These are phyloP conservation scores for Nakaseomyces bracarensis DNA, from an alignment of 1,139 yeast genomes.

Conservation along the genomic window DNA sequence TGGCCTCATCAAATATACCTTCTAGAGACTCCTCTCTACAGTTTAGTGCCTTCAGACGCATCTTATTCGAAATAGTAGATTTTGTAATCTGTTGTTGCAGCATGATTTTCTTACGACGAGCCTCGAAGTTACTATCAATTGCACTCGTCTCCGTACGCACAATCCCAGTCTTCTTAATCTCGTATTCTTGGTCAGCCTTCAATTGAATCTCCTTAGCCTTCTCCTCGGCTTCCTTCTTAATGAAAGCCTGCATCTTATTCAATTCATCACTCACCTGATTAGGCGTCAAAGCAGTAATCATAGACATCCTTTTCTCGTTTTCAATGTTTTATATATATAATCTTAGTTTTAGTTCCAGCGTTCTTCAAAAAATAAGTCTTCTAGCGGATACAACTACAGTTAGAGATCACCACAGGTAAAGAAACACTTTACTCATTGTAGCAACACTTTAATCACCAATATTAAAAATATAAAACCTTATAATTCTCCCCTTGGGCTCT, in stretches of 20 bases:
- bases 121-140: conserved; percentile 73
- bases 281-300: conserved; percentile 31
- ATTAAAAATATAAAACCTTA: too few species aligned
- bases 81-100: conserved; percentile 92
- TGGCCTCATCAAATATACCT: conserved; percentile 65
- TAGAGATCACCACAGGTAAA: too few species aligned
- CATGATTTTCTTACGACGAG: conserved; percentile 81
- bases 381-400: too few species aligned
- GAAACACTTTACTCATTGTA: too few species aligned
- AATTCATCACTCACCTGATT: conserved; percentile 85
- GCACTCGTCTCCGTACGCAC: conserved; percentile 89
- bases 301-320: conserved; percentile 13
- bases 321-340: not conserved
- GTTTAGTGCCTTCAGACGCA: conserved; percentile 79
- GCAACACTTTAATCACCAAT: too few species aligned
- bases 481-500: too few species aligned
- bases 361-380: too few species aligned
- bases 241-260: conserved; percentile 96
- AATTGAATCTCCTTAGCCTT: conserved; percentile 93
- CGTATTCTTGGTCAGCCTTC: conserved; percentile 98
- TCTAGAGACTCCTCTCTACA: conserved; percentile 79
- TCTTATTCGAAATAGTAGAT: conserved; percentile 91
- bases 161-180: conserved; percentile 90
- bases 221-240: conserved; percentile 97
- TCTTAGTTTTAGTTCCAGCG: too few species aligned